phyloP scores from a whole-genome alignment of 768 basidiomycete genomes.

The Leccinum barrowsii region DNA sequence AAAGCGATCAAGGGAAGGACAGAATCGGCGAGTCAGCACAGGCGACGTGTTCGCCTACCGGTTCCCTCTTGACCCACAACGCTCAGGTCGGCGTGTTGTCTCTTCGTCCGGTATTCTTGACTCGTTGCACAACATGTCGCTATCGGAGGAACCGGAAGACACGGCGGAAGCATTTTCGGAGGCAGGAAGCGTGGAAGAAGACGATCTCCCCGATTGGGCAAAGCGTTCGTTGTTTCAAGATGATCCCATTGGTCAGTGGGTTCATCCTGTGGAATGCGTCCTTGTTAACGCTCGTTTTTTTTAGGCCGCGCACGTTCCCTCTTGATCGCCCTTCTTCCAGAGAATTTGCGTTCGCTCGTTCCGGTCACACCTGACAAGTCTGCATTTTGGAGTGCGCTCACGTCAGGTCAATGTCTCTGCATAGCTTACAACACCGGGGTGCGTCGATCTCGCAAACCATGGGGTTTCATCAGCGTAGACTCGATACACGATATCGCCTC shows the following conservation, averaged over 20 bases:
- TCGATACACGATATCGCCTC: slow-evolving; percentile 76
- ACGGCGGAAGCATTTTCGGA: slow-evolving; percentile 42
- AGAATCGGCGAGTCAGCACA: slow-evolving; percentile 33
- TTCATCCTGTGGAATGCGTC: slow-evolving; percentile 1
- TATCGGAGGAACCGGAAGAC: slow-evolving; percentile 57
- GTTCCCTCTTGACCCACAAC: slow-evolving; percentile 17
- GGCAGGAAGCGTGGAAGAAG: slow-evolving; percentile 54
- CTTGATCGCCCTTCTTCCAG: slow-evolving; percentile 56
- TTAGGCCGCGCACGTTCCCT: slow-evolving; percentile 66
- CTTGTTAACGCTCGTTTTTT: slow-evolving; percentile 3
- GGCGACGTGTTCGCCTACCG: slow-evolving; percentile 28
- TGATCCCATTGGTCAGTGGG: slow-evolving; percentile 55
- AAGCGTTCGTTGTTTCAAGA: slow-evolving; percentile 50
- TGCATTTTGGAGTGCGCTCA: slow-evolving; percentile 51
- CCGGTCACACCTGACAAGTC: slow-evolving; percentile 29
- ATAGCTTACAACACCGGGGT: slow-evolving; percentile 78
- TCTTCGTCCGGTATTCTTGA: slow-evolving; percentile 56
- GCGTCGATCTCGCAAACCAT: slow-evolving; percentile 75
- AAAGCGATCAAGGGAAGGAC: slow-evolving; percentile 41
- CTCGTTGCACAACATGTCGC: slow-evolving; percentile 44
- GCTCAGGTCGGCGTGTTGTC: slow-evolving; percentile 46
- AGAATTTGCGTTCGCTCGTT: slow-evolving; percentile 43
- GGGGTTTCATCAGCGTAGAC: slow-evolving; percentile 80
- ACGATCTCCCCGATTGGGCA: slow-evolving; percentile 78
- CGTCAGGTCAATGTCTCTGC: slow-evolving; percentile 81